Base-by-base conservation (phyloP, 2,329 filamentous ascomycete genomes). In the Beauveria sp. region DNA sequence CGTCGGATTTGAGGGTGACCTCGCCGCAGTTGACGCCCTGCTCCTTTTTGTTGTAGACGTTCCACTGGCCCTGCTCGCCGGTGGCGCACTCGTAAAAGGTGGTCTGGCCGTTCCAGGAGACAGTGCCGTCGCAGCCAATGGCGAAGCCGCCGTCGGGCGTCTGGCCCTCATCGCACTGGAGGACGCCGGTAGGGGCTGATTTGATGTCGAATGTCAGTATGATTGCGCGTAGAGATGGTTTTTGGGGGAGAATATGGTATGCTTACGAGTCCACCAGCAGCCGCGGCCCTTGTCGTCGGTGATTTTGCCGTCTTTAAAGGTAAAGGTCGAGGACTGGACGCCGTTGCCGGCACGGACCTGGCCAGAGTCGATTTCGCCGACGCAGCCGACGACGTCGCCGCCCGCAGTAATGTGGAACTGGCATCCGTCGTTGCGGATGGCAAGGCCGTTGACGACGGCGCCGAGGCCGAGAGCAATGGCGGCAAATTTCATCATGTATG, bases 61-160 rank as follows among this genome's bases (percentile, higher is more conserved):
- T 85, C 72, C 77, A 83, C 62, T 82, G 79, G 47, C 77, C 77
- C 28, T 77, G 68, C 60, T 81, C 78, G 7, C 62, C 67, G 3
- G 84, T 86, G 30, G 81, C 78, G 69, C 87, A 89, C 49, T 84
- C 80, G 67, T 81, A 84, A 70, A 89, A 89, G 30, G 73, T 73
- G 3, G 75, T 71, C 66, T 75, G 78, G 51, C 79, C 80, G 38
- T 82, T 73, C 71, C 80, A 82, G 2, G 75, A 75, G 22, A 89
- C 68, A 7, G 70, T 67, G 40, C 85, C 85, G 63, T 81, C 72
- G 28, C 79, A 79, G 51, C 72, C 76, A 62, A 88, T 77, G 8
- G 75, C 74, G 72, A 88, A 89, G 34, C 85, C 85, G 38, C 77
- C 68, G 26, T 76, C 78, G 10, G 82, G 79, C 16, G 68, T 65